Base-by-base conservation (phyloP, 495 filamentous ascomycete species). In the Hapsidospora chrysogenum region DNA sequence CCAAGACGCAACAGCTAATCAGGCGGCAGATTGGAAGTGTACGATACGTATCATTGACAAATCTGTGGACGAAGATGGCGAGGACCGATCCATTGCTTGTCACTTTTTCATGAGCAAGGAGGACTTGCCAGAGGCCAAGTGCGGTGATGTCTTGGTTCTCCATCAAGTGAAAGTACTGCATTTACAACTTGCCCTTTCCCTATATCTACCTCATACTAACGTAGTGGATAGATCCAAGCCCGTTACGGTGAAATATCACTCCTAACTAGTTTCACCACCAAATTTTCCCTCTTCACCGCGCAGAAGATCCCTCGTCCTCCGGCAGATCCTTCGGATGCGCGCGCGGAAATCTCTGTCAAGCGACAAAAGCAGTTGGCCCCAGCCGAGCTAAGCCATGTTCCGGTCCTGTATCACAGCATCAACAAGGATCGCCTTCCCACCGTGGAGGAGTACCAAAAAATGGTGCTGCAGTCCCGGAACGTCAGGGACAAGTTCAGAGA, bases 401-500 rank as follows among this genome's bases (percentile, higher is more conserved):
- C 61, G 1, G 49, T 47, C 36, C 37, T 62, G 6, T 58, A 57
- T 40, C 49, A 60, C 35, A 37, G 48, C 7, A 44, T 57, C n/a
- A 51, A 59, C 27, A 61, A 63, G 28, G 37, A 51, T 2, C 39
- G 45, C 10, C 22, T 70, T 8, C 62, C 71, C 9, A 52, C 63
- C 7, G 45, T 54, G n/a, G 46, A 43, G 2, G 51, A 54, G 15
- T 75, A 74, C 45, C 50, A 57, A 39, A 50, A 59, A 33, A 52
- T 48, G 18, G 47, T 46, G 7, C 30, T 40, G 2, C 49, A 49
- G 41, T 66, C 64, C 5, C 34, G 47, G 9, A 61, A 60, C 36
- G 16, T 51, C 29, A 66, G 56, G 35, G 43, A 66, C 3, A 84
- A 78, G 36, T 78, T 79, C 41, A 53, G 59, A 22, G 60, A 78